Conservation (phyloP, 805 yeast species). For the Yarrowia divulgata region DNA sequence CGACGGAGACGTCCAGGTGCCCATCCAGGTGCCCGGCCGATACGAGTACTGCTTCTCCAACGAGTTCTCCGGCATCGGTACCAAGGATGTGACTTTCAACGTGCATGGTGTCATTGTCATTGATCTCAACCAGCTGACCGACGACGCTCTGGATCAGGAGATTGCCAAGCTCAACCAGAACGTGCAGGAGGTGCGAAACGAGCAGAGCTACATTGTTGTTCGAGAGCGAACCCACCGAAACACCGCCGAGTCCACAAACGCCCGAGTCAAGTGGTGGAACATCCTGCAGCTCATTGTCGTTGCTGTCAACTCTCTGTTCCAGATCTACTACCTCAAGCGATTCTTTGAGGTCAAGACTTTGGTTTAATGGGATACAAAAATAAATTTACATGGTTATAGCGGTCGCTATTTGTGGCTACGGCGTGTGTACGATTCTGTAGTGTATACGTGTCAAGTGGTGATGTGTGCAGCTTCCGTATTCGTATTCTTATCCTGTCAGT, state of each 20-base stretch:
- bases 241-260: slow-evolving; percentile 96
- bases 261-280: slow-evolving; percentile 98
- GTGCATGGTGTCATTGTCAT: slow-evolving; percentile 91
- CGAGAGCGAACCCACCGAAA: slow-evolving; percentile 98
- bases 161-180: slow-evolving; percentile 76
- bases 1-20: slow-evolving; percentile 79
- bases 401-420: too few species aligned
- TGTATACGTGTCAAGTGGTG: not conserved
- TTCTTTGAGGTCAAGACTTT: slow-evolving; percentile 94
- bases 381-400: not conserved
- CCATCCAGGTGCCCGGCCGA: slow-evolving; percentile 73
- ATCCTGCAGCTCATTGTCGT: slow-evolving; percentile 88
- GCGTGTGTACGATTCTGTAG: not conserved
- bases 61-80: slow-evolving; percentile 71
- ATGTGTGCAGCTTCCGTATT: too few species aligned
- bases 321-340: slow-evolving; percentile 89
- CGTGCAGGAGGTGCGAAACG: slow-evolving; percentile 88
- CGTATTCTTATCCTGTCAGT: not conserved
- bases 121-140: slow-evolving; percentile 75
- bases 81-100: slow-evolving; percentile 93
- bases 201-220: slow-evolving; percentile 86
- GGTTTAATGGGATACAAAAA: slow-evolving; percentile 57
- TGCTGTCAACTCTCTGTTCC: slow-evolving; percentile 85
- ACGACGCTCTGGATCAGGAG: slow-evolving; percentile 83
- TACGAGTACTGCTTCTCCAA: slow-evolving; percentile 91